Evolutionary conservation across 306 rosid genomes (phyloP).

Genomic region (Vicia villosa): DNA sequence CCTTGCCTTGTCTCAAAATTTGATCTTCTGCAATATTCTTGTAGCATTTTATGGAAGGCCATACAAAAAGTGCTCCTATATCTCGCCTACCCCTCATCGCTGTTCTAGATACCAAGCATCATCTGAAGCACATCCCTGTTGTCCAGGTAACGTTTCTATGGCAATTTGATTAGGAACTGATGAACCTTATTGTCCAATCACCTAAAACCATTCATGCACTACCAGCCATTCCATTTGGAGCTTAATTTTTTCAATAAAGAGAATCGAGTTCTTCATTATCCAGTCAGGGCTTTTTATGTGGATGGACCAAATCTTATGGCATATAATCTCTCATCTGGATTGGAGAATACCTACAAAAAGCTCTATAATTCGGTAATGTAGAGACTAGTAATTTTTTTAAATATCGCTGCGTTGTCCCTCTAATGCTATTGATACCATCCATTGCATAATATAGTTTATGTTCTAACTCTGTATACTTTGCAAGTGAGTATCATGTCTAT

Average conservation of each 20-base stretch:
- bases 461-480: slow-evolving; percentile 17
- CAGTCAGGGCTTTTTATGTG: slow-evolving; percentile 82
- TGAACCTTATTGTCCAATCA: slow-evolving; percentile 35
- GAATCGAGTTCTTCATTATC: slow-evolving; percentile 96
- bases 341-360: slow-evolving; percentile 81
- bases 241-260: slow-evolving; percentile 92
- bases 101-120: slow-evolving; percentile 78
- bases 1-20: slow-evolving; percentile 15
- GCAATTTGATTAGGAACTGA: slow-evolving; percentile 36
- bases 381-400: slow-evolving; percentile 32
- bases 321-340: slow-evolving; percentile 74
- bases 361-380: slow-evolving; percentile 79
- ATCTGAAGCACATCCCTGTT: slow-evolving; percentile 84
- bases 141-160: slow-evolving; percentile 58
- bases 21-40: slow-evolving; percentile 38
- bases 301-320: slow-evolving; percentile 89
- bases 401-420: slow-evolving; percentile 26
- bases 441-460: slow-evolving; percentile 17
- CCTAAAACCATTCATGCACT: slow-evolving; percentile 42
- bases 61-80: slow-evolving; percentile 84
- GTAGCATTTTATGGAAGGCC: slow-evolving; percentile 98
- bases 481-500: slow-evolving; percentile 25
- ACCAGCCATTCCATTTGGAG: slow-evolving; percentile 96
- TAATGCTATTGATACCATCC: slow-evolving; percentile 29
- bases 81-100: slow-evolving; percentile 92